Evolutionary conservation across 2,329 filamentous ascomycete species (phyloP), one percentile per base, ranked within the genome.

Genomic region (Emericellopsis cladophorae): DNA sequence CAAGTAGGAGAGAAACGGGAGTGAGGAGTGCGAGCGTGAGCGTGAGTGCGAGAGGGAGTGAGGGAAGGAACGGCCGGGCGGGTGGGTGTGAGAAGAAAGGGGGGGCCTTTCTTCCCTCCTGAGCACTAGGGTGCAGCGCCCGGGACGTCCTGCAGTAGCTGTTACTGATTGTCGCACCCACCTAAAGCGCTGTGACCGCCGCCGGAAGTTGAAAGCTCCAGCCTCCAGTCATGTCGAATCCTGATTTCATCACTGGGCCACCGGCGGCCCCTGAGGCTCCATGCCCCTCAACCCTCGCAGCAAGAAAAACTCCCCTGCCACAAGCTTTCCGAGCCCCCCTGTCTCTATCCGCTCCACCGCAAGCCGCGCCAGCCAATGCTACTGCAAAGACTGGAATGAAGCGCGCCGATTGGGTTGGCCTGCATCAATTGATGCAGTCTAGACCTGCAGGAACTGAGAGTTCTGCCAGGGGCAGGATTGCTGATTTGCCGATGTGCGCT

Each of bases 281-380:
- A 9, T 10, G 4, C 32, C 32, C 16, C 18, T 4, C n/a, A 15
- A 5, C 9, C n/a, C n/a, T n/a, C n/a, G n/a, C n/a, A n/a, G n/a
- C 32, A 15, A 5, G 6, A 15, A 39, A 41, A 39, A 11, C 37
- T 36, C 23, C 26, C 5, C 39, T 31, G 18, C 32, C 15, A n/a
- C 21, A 12, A 12, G 26, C 26, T 29, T 21, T 9, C 26, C 12
- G 26, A 29, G 8, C 39, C 39, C 39, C 39, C 43, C 43, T 46
- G 40, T 41, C 38, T n/a, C 12, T 18, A 41, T n/a, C 40, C 23
- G 40, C 35, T 40, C 37, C 37, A 40, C 36, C 26, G 31, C 41
- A 46, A 49, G 49, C 49, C 50, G 50, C 42, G 43, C 46, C 48
- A 47, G 44, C 48, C 54, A 54, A 53, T 56, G 42, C 45, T 34